Evolutionary conservation across 2,329 filamentous ascomycete species (phyloP).

Genomic region (Penicillium sp.): DNA sequence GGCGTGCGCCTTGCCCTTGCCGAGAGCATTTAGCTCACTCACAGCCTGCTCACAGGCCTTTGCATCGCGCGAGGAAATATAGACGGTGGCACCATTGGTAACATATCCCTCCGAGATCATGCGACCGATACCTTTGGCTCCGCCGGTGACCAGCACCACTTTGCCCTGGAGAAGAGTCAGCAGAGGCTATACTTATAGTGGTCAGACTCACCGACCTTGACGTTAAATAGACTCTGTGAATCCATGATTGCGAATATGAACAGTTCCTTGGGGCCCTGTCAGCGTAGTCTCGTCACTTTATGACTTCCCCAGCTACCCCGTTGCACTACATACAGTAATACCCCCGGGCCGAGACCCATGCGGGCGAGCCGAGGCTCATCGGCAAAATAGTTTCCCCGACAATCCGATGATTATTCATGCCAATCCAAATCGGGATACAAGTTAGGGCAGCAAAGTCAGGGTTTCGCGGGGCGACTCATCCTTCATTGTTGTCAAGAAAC

Average conservation of each 20-base stretch:
- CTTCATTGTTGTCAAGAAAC: neutral
- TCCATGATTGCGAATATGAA: slow-evolving; percentile 49
- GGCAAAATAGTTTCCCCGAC: slow-evolving; percentile 10
- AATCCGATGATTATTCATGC: slow-evolving; percentile 1
- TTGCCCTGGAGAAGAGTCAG: slow-evolving; percentile 34
- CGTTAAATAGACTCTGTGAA: slow-evolving; percentile 56
- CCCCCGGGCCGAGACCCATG: slow-evolving; percentile 22
- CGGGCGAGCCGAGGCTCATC: slow-evolving; percentile 29
- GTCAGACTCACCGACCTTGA: slow-evolving; percentile 52
- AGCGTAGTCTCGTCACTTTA: slow-evolving; percentile 8
- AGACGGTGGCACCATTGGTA: slow-evolving; percentile 54
- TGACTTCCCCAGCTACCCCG: slow-evolving; percentile 10
- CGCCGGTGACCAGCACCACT: slow-evolving; percentile 53
- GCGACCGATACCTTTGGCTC: slow-evolving; percentile 54
- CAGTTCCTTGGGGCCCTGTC: neutral
- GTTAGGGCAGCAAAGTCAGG: slow-evolving; percentile 30
- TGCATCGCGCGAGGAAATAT: slow-evolving; percentile 57
- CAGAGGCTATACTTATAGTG: slow-evolving; percentile 20
- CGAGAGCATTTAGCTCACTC: slow-evolving; percentile 51
- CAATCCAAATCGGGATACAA: slow-evolving; percentile 21
- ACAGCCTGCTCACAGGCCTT: slow-evolving; percentile 50
- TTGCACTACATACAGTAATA: slow-evolving; percentile 13
- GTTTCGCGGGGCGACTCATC: slow-evolving; percentile 30
- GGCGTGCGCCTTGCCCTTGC: slow-evolving; percentile 53
- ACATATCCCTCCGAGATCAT: slow-evolving; percentile 58